Base-by-base conservation (phyloP, 768 basidiomycete species). In the Suillus brevipes region DNA sequence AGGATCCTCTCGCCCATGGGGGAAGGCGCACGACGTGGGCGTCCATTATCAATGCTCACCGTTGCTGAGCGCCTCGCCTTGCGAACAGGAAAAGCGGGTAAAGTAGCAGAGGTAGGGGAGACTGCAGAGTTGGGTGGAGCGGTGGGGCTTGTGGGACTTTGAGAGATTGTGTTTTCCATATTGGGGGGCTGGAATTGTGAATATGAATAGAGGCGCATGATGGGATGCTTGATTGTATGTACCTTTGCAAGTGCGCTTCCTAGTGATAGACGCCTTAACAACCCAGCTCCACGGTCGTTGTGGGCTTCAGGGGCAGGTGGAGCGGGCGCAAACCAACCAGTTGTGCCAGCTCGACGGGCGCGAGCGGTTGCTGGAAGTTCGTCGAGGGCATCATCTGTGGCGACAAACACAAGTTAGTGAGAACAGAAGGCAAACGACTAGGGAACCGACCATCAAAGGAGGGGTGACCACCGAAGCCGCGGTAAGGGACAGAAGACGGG, bases 1-100 rank as follows among this genome's bases (percentile, higher is more conserved):
- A 95, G 84, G 66, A 95, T 94, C 65, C 93, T 83, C 78, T 95
- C 93, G 67, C 92, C 94, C 93, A 94, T 94, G 7, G 92, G 92
- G 45, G 91, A 92, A 23, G 92, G 92, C 3, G 90, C 91, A 66
- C 87, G 81, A 63, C 85, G 87, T 12, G 83, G 83, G 59, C 83
- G 83, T 16, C 82, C 79, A 57, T 75, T 72, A 50, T 82, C 83
- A 10, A 73, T 55, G 9, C 60, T 66, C 62, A 89, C 73, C 23
- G 89, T 89, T 5, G 88, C 85, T n/a, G 89, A 84, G 23, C 90
- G 87, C 64, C 81, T 83, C 16, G 80, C 77, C 61, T 74, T 78
- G 68, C 69, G 77, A 64, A 65, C 71, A 45, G 76, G 77, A 18
- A 69, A 59, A 68, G 78, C 75, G 18, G 77, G 34, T 36, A 50